Evolutionary conservation across 1,284 basidiomycete species (phyloP), one percentile per base, ranked within the genome.

Genomic region (Butyriboletus appendiculatus): DNA sequence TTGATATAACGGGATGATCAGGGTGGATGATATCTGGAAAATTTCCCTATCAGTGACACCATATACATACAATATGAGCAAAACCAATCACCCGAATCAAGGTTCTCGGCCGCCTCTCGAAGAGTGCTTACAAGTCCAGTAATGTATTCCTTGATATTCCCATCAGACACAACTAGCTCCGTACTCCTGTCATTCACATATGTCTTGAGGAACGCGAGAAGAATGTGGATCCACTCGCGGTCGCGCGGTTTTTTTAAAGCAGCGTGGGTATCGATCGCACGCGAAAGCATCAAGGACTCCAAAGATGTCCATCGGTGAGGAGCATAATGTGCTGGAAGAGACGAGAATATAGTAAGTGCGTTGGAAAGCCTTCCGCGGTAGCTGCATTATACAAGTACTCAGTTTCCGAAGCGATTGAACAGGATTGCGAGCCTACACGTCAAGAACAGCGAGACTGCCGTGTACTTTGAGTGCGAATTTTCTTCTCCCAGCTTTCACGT

Each of bases 391-490:
- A 37, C 53, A 57, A 52, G 8, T 53, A 43, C 38, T 66, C 24
- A 58, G 48, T 55, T 40, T 50, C 22, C 50, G 8, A 57, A 60
- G 47, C 16, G 48, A 56, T 48, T 40, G 15, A 34, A 44, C 28
- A 40, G 39, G 55, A 48, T 16, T 43, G 1, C 8, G 14, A 20
- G 75, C 90, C 62, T 75, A 95, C 92, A 89, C 71, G 62, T 97
- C 92, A 20, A 98, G 81, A 9, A 90, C 90, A 0, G 94, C 95
- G 4, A 98, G 76, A 62, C 82, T 86, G 2, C 88, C 89, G 63
- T 94, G 92, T 43, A 97, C 74, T 63, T 90, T 89, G 40, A 96
- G 73, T 1, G 92, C 90, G 62, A 91, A 93, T 64, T 96, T 90
- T 45, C 86, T 81, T 46, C 94, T 83, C 5, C 88, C 88, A 15